Percentiles rank a stretch among this genome's conserved stretches.
phyloP scores from a whole-genome alignment of 2,329 filamentous ascomycete species.

The Neofusicoccum cordaticola region DNA sequence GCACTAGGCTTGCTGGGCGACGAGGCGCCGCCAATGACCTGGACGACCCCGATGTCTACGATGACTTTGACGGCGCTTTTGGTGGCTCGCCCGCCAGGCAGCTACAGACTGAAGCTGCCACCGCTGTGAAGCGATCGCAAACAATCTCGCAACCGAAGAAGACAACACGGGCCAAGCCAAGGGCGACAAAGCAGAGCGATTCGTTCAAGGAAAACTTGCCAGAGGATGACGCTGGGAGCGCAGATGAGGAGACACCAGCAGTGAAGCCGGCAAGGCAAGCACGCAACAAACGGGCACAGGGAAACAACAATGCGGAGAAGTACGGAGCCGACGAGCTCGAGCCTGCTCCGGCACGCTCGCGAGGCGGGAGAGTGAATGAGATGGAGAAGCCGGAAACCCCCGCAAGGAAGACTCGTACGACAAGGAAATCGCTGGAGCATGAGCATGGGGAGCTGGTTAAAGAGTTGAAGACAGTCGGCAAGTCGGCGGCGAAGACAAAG shows the following conservation, averaged over 20 bases:
- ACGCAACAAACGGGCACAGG: neutral
- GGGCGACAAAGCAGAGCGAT: conserved; percentile 17
- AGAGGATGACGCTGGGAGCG: neutral
- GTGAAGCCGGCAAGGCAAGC: neutral
- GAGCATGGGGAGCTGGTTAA: neutral
- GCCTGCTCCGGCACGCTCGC: neutral
- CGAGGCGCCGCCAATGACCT: neutral
- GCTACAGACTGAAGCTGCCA: conserved; percentile 22
- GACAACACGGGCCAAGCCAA: neutral
- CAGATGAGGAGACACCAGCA: no score
- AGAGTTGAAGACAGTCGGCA: conserved; percentile 11
- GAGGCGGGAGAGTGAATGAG: neutral
- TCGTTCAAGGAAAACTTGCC: conserved; percentile 7
- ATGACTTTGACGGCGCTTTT: conserved; percentile 44
- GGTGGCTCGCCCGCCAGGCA: neutral
- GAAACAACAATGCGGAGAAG: neutral
- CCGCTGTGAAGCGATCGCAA: neutral
- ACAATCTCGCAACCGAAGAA: neutral
- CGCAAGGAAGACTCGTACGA: neutral
- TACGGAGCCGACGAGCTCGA: conserved; percentile 17
- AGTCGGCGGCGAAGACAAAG: conserved; percentile 10
- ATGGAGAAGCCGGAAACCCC: neutral
- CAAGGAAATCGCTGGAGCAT: neutral
- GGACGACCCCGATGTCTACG: conserved; percentile 38
- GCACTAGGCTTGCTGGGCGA: neutral